A percentile compares a stretch with the other conserved stretches of the same genome.
These are phyloP conservation scores for Senecio squalidus DNA, from an alignment of 140 eudicot genomes.

Conservation along the genomic window DNA sequence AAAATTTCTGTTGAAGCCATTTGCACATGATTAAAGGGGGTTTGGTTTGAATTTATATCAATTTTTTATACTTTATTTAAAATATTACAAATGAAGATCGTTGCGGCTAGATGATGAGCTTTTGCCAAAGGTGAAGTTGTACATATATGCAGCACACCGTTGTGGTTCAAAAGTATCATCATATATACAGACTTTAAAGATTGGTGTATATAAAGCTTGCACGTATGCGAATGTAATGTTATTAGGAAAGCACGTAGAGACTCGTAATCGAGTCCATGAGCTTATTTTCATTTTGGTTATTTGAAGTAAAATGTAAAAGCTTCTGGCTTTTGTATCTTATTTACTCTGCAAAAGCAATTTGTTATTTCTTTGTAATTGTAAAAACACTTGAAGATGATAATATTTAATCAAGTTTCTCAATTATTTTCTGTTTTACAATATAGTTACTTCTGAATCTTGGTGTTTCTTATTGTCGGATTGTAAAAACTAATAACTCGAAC, in stretches of 20 bases:
- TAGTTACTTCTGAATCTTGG: too few relatives aligned
- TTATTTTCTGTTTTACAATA: too few relatives aligned
- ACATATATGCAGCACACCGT: conserved; percentile 65
- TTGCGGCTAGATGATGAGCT: conserved; percentile 23
- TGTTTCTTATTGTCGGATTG: too few relatives aligned
- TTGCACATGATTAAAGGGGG: conserved; percentile 55
- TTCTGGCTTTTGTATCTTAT: conserved; percentile 31
- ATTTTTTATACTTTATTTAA: conserved; percentile 11
- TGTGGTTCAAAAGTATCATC: conserved; percentile 33
- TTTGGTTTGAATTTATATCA: conserved; percentile 9
- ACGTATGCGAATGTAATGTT: conserved; percentile 15
- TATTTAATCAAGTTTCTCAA: too few relatives aligned
- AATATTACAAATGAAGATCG: background rate
- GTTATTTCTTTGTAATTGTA: conserved; percentile 22
- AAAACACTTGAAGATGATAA: conserved; percentile 18
- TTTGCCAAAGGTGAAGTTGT: conserved; percentile 67
- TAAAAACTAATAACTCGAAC: too few relatives aligned
- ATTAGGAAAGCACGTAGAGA: conserved; percentile 28
- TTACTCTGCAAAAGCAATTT: too few relatives aligned
- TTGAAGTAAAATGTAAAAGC: conserved; percentile 18
- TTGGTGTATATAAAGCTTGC: conserved; percentile 35
- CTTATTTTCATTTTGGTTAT: conserved; percentile 13
- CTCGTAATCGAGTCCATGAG: conserved; percentile 55
- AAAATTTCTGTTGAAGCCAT: conserved; percentile 87
- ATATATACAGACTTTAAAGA: conserved; percentile 20